Conservation (phyloP, 768 basidiomycete species). For the Tricholoma saponaceum region DNA sequence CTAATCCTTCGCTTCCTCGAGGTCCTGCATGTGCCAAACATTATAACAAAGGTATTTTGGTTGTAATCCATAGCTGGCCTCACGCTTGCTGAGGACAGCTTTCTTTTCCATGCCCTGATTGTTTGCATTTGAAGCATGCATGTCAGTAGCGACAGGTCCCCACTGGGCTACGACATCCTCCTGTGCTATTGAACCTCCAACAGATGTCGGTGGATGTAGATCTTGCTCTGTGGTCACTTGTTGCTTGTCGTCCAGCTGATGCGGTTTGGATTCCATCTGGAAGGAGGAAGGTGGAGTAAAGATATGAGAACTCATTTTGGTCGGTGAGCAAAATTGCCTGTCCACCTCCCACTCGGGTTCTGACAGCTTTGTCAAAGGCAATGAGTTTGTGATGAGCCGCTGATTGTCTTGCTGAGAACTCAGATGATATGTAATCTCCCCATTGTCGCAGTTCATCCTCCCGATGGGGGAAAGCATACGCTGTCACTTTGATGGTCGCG, state of each 20-base stretch:
- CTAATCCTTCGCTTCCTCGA: background rate
- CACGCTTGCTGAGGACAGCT: constrained; percentile 10
- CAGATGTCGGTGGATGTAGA: background rate
- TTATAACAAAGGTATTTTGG: constrained; percentile 14
- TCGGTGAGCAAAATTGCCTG: background rate
- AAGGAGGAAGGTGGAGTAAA: background rate
- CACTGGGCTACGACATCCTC: background rate
- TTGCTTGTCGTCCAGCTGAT: background rate
- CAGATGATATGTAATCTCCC: too few relatives aligned
- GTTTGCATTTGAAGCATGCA: background rate
- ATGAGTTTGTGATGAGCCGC: constrained; percentile 7
- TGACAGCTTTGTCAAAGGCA: background rate
- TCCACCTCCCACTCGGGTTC: background rate
- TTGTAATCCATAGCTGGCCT: constrained; percentile 14
- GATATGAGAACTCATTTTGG: background rate
- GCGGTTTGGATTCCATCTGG: background rate
- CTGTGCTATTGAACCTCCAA: background rate
- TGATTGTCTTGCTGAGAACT: too few relatives aligned
- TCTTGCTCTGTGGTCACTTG: background rate
- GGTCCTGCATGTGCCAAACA: constrained; percentile 3
- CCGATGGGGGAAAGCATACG: too few relatives aligned
- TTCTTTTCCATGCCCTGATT: constrained; percentile 4
- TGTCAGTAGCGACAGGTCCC: background rate
- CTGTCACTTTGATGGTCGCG: too few relatives aligned
- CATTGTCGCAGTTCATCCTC: too few relatives aligned